Evolutionary conservation across 2,329 filamentous ascomycete genomes (phyloP), one percentile per base, ranked within the genome.

Genomic region (Pseudovirgaria hyperparasitica): DNA sequence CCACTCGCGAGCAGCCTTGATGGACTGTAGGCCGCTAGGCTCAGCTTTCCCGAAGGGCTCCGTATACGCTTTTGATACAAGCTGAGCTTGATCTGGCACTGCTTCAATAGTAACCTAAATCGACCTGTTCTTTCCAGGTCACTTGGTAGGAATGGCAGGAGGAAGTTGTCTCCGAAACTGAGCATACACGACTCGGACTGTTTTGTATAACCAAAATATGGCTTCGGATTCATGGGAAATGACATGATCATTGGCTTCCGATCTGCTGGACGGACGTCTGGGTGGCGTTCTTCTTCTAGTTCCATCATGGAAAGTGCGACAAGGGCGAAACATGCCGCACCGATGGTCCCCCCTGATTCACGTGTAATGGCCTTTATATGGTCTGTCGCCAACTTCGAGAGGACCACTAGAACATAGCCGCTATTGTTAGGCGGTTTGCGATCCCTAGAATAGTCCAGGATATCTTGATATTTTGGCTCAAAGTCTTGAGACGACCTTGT

Each of bases 291-390:
- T 28, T 60, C 52, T 33, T 63, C 39, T 1, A 62, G 39, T 7
- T 54, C 48, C 58, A 62, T 62, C 58, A 62, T 63, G 2, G 47
- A 38, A n/a, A 63, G 37, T 0, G 53, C 60, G 3, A 54, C 51
- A 5, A 64, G 50, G 4, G 60, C 58, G 39, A 63, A 63, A 30
- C 54, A 58, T 0, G 56, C 59, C 0, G 60, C 54, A 1, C 60
- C 60, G 5, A 63, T 44, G 27, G 48, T 57, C 8, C 54, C 48
- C 5, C 48, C 41, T 1, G 48, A 49, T 12, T 44, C 39, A 6
- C 54, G 52, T 25, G 54, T 60, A 19, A 62, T 40, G 4, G 38
- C 29, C n/a, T 55, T 47, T 3, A 63, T 37, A 8, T 47, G 47
- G 4, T 39, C 30, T 2, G 57, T 56, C 3, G 48, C 48, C 3